A percentile compares a stretch with the other conserved stretches of the same genome.
These are phyloP conservation scores for Stephania yunnanensis DNA, from an alignment of 164 flowering plant genomes.

Conservation along the genomic window DNA sequence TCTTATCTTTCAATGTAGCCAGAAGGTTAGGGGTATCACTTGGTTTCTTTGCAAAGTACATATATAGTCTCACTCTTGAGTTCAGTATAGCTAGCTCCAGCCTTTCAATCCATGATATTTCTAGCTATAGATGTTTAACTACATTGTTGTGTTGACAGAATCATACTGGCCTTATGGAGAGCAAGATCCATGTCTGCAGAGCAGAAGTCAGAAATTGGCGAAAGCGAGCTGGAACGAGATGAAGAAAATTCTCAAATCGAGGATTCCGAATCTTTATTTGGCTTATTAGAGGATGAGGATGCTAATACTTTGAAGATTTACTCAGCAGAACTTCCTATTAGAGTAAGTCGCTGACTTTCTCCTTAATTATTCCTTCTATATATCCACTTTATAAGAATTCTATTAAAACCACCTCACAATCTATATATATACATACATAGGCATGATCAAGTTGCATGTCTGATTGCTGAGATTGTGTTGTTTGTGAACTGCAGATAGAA, in stretches of 20 bases:
- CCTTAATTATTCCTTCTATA: too few relatives aligned
- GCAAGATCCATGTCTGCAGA: conserved; percentile 43
- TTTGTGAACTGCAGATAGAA: conserved; percentile 40
- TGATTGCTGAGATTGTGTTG: neutral
- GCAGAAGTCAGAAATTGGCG: conserved; percentile 43
- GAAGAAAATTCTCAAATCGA: conserved; percentile 27
- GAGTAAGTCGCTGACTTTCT: conserved; percentile 32
- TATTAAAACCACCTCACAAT: too few relatives aligned
- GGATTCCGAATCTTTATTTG: conserved; percentile 27
- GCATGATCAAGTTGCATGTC: neutral
- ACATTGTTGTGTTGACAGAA: conserved; percentile 35
- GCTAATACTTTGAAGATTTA: conserved; percentile 46
- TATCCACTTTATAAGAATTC: too few relatives aligned
- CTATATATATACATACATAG: too few relatives aligned
- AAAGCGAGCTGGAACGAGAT: conserved; percentile 47
- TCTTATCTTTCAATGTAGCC: conserved; percentile 59
- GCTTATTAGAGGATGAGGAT: conserved; percentile 29
- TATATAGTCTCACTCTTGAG: too few relatives aligned
- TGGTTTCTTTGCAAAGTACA: neutral
- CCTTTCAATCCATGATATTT: neutral
- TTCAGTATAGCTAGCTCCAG: neutral
- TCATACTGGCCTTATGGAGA: conserved; percentile 81
- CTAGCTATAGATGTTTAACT: neutral
- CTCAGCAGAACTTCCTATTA: conserved; percentile 48
- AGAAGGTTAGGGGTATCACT: conserved; percentile 76